Base-by-base conservation (phyloP, 2,329 filamentous ascomycete genomes). In the Calonectria hawksworthii region DNA sequence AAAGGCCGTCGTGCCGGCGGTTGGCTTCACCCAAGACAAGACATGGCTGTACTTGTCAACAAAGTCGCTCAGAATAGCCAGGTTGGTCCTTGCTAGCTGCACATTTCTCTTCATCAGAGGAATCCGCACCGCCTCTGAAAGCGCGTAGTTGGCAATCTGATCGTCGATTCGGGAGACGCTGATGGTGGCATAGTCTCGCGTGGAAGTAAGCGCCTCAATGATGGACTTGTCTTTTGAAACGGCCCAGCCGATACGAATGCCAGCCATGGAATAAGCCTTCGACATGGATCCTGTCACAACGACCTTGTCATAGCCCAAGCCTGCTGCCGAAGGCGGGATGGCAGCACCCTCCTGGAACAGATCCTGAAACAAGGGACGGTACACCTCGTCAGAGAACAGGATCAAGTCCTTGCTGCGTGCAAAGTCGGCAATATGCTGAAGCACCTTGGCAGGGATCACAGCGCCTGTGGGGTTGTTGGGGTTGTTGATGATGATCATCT, bases 161-260 rank as follows among this genome's bases (percentile, higher is more conserved):
- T 98, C 95, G 82, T 98, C 95, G 8, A 98, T 86, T 80, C 93
- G 92, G 18, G 94, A 94, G 0, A 98, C 95, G 44, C 93, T 94
- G 79, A 97, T 97, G 30, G 94, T 95, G 3, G 95, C 97, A 86
- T 96, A 98, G 83, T 97, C 93, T 41, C 95, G 89, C 1, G 93
- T 92, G 14, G 86, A 84, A 6, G 92, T 91, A 74, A 94, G 88
- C 11, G 88, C 86, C 66, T 92, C 89, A 68, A 96, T 89, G 72
- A 98, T 88, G 0, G 86, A 85, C 1, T 82, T 81, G 83, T 91
- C 90, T 21, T 91, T 91, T 9, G 93, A 93, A 3, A 93, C 94
- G 68, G 96, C 89, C 95, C 95, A 98, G 50, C 95, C 95, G 1
- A 96, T 85, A 0, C 95, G 92, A 73, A 97, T 92, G 1, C 95